These are phyloP conservation scores for Coniochaeta hoffmannii DNA, from an alignment of 2,329 filamentous ascomycete species.

Conservation along the genomic window DNA sequence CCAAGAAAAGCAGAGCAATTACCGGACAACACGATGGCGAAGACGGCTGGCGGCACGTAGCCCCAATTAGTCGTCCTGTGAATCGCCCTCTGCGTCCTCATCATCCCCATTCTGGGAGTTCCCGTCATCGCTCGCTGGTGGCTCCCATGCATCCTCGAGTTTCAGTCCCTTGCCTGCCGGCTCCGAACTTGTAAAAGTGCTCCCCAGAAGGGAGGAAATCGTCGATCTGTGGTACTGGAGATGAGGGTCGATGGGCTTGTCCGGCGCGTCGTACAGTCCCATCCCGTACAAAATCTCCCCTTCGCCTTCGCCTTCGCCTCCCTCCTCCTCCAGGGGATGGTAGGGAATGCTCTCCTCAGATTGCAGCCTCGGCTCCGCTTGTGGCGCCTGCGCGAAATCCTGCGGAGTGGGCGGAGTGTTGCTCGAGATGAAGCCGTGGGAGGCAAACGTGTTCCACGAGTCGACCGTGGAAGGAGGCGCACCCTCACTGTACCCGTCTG, in stretches of 20 bases:
- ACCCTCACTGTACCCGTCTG: conserved; percentile 7
- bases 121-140: conserved; percentile 53
- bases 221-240: conserved; percentile 48
- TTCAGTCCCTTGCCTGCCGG: conserved; percentile 67
- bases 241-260: conserved; percentile 42
- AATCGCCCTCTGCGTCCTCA: conserved; percentile 28
- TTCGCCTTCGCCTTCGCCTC: conserved; percentile 44
- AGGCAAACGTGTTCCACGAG: conserved; percentile 37
- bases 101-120: conserved; percentile 43
- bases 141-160: conserved; percentile 74
- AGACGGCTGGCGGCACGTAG: no score
- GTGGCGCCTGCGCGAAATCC: conserved; percentile 45
- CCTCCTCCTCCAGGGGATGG: conserved; percentile 29
- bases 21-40: neutral
- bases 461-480: conserved; percentile 14
- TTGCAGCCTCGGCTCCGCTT: conserved; percentile 34
- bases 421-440: conserved; percentile 33
- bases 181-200: conserved; percentile 35
- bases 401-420: conserved; percentile 54
- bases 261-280: conserved; percentile 71
- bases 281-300: conserved; percentile 74
- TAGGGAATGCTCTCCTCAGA: conserved; percentile 43
- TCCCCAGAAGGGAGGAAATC: conserved; percentile 46
- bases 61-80: conserved; percentile 18
- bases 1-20: neutral